Conservation (phyloP, 345 rosid species). For the Populus deltoides region DNA sequence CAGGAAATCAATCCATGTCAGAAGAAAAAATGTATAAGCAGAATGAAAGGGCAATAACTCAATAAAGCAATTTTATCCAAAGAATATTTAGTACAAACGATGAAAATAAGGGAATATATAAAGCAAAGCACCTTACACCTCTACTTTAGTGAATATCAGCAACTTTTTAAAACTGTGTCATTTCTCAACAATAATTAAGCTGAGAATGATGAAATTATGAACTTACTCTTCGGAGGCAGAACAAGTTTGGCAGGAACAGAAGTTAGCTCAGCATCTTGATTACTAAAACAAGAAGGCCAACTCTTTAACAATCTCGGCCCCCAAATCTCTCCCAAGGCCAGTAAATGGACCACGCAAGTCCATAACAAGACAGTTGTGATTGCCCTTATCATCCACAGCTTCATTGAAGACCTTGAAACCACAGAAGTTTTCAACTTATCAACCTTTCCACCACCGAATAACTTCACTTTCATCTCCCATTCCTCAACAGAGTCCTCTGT, state of each 20-base stretch:
- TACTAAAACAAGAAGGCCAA: slow-evolving; percentile 84
- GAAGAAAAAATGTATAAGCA: background rate
- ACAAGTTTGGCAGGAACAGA: slow-evolving; percentile 50
- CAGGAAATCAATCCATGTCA: background rate
- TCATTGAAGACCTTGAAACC: slow-evolving; percentile 64
- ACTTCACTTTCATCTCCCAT: slow-evolving; percentile 52
- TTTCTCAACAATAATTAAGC: background rate
- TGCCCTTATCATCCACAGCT: slow-evolving; percentile 73
- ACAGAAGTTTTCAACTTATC: slow-evolving; percentile 48
- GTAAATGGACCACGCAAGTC: slow-evolving; percentile 74
- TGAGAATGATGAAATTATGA: background rate
- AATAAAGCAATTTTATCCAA: background rate
- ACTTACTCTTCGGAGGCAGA: slow-evolving; percentile 84
- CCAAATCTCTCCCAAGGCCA: slow-evolving; percentile 78
- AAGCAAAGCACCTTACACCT: background rate
- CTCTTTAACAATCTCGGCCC: slow-evolving; percentile 75
- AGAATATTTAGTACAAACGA: background rate
- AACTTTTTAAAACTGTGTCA: background rate
- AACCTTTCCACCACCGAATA: slow-evolving; percentile 54
- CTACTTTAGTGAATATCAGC: background rate
- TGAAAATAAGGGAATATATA: background rate
- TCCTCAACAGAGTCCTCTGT: slow-evolving; percentile 39
- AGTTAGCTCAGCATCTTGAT: slow-evolving; percentile 38
- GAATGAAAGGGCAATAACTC: background rate
- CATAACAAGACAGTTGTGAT: slow-evolving; percentile 58